Conservation (phyloP, 2,329 filamentous ascomycete species). For the Calonectria pauciramosa region DNA sequence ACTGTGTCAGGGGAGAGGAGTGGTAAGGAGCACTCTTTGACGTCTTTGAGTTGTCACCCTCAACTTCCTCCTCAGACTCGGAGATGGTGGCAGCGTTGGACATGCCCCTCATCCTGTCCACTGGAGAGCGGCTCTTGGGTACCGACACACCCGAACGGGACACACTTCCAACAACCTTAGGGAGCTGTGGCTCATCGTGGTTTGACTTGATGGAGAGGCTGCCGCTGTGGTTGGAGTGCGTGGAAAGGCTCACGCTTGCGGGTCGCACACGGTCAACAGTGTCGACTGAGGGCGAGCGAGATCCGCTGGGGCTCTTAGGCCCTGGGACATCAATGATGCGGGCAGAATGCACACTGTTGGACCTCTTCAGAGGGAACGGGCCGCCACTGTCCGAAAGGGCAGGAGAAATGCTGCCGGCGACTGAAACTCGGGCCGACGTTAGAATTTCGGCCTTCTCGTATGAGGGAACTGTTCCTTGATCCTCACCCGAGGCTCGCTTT, state of each 20-base stretch:
- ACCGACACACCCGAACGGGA: conserved; percentile 38
- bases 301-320: conserved; percentile 64
- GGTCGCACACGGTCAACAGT: conserved; percentile 58
- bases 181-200: conserved; percentile 55
- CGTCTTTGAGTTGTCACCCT: conserved; percentile 32
- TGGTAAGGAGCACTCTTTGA: conserved; percentile 40
- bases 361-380: conserved; percentile 53
- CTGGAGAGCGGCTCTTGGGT: conserved; percentile 48
- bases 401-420: conserved; percentile 65
- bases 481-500: conserved; percentile 44
- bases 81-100: conserved; percentile 55
- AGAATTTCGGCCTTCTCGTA: conserved; percentile 72
- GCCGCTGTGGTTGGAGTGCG: conserved; percentile 56
- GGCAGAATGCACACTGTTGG: conserved; percentile 67
- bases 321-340: conserved; percentile 70
- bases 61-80: conserved; percentile 57
- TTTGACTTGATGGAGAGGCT: conserved; percentile 53
- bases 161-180: conserved; percentile 39
- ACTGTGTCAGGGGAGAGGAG: conserved; percentile 41
- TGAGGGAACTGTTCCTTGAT: conserved; percentile 61
- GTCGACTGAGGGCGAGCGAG: conserved; percentile 64
- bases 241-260: conserved; percentile 50
- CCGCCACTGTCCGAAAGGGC: conserved; percentile 62
- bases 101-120: conserved; percentile 48
- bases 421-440: conserved; percentile 69